A percentile compares a stretch with the other conserved stretches of the same genome.
These are phyloP conservation scores for Pythium volutum DNA, from an alignment of 352 stramenopile species.

Conservation along the genomic window DNA sequence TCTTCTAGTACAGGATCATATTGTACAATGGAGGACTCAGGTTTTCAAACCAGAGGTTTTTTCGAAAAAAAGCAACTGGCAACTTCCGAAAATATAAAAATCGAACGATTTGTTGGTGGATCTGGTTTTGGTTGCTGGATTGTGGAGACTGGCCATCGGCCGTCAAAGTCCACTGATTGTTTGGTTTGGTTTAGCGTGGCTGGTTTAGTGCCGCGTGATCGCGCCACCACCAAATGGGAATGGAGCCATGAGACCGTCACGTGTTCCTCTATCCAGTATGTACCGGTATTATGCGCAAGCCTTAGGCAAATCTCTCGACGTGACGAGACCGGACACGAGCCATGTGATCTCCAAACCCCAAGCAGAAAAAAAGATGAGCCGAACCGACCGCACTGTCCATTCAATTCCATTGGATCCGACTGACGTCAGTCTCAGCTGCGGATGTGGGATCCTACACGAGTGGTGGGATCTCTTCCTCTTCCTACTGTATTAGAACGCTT, in stretches of 20 bases:
- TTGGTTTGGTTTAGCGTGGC: no score
- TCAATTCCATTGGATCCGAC: not conserved
- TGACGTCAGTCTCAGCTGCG: conserved; percentile 10
- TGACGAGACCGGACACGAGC: not conserved
- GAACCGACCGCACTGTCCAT: not conserved
- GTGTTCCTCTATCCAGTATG: no score
- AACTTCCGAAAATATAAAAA: not conserved
- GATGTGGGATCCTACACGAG: no score
- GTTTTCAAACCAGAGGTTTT: not conserved
- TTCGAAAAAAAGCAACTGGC: not conserved
- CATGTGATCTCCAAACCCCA: not conserved
- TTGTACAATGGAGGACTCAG: conserved; percentile 6
- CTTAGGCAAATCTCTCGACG: no score
- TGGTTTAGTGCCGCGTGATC: no score
- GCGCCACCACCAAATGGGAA: no score
- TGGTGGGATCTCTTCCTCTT: no score
- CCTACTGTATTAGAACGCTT: conserved; percentile 21
- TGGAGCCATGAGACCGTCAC: no score
- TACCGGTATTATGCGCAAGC: conserved; percentile 9
- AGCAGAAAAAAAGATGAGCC: conserved; percentile 8
- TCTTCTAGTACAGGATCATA: not conserved
- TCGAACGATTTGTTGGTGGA: not conserved
- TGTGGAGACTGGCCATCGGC: conserved; percentile 4
- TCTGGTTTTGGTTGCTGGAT: not conserved
- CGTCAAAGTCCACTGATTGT: no score